Conservation (phyloP, 1,139 yeast species). For the Diutina scorzettiae region DNA sequence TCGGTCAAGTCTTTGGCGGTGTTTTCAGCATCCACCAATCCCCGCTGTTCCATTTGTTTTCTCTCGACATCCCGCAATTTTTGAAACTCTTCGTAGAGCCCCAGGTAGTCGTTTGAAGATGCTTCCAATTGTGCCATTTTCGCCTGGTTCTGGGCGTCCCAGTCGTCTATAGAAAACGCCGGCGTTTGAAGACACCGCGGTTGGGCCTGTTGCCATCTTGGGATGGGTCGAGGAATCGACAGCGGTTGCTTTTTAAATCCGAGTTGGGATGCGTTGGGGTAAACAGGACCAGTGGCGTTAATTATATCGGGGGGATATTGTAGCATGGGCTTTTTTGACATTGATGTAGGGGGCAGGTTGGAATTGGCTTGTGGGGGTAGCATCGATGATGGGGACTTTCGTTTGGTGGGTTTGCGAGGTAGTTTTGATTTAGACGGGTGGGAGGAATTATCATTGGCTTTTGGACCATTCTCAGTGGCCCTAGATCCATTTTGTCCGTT, state of each 20-base stretch:
- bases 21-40: conserved; percentile 83
- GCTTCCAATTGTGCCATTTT: conserved; percentile 27
- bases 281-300: conserved; percentile 18
- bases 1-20: conserved; percentile 70
- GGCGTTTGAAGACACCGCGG: conserved; percentile 27
- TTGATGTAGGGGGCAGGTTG: neutral
- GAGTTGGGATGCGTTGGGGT: conserved; percentile 16
- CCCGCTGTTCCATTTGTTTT: conserved; percentile 64
- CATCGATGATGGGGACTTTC: too few relatives aligned
- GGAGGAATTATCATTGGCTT: too few relatives aligned
- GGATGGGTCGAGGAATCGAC: conserved; percentile 18
- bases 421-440: too few relatives aligned
- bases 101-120: conserved; percentile 28
- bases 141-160: conserved; percentile 32
- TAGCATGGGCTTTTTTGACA: neutral
- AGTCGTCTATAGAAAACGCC: conserved; percentile 21
- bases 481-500: too few relatives aligned
- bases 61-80: conserved; percentile 70
- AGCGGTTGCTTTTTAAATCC: conserved; percentile 17
- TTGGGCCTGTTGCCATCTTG: conserved; percentile 26
- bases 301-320: neutral
- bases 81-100: conserved; percentile 44
- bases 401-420: too few relatives aligned
- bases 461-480: too few relatives aligned
- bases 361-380: too few relatives aligned